Base-by-base conservation (phyloP, 1,139 yeast genomes). In the Scheffersomyces quercinus region DNA sequence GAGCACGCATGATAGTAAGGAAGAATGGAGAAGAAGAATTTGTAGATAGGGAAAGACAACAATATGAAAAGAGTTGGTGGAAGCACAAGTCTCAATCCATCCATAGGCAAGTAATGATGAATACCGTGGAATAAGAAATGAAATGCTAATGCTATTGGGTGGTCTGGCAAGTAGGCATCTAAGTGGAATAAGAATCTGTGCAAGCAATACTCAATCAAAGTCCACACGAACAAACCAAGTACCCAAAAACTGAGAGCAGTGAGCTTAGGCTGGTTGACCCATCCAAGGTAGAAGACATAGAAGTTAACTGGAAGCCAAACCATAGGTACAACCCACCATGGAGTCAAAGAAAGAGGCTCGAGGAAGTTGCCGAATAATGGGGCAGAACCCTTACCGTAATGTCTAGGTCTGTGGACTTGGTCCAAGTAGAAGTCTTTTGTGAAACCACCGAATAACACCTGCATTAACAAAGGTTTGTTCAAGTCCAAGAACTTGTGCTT, bases 51-150 rank as follows among this genome's bases (percentile, higher is more conserved):
- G 46, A 60, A 70, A 3, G 75, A 75, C 59, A 74, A 69, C 3
- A 70, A 37, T 2, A 73, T 41, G 54, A 91, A 84, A 59, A 93
- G 71, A 0, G 97, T 75, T 38, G 99, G 99, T 4, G 99, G 99
- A 85, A 93, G 85, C 37, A 93, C 99, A 61, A 93, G 79, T 62
- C 99, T 82, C 65, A 83, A 75, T 46, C 81, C 81, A 69, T 93
- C 99, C 99, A 95, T 93, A 48, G 99, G 99, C 56, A 93, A 76
- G 66, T 89, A 93, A 65, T 93, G 99, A 64, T 93, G 99, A 44
- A 91, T 86, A 41, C 99, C 99, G 59, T 93, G 99, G 52, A 91
- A 74, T 50, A 90, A 67, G 75, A 93, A 93, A 66, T 93, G 99
- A 37, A 89, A 55, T 2, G 96, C 81, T 59, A 86, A 83, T 14